These are phyloP conservation scores for Postia placenta DNA, from an alignment of 768 basidiomycete species.

Conservation along the genomic window DNA sequence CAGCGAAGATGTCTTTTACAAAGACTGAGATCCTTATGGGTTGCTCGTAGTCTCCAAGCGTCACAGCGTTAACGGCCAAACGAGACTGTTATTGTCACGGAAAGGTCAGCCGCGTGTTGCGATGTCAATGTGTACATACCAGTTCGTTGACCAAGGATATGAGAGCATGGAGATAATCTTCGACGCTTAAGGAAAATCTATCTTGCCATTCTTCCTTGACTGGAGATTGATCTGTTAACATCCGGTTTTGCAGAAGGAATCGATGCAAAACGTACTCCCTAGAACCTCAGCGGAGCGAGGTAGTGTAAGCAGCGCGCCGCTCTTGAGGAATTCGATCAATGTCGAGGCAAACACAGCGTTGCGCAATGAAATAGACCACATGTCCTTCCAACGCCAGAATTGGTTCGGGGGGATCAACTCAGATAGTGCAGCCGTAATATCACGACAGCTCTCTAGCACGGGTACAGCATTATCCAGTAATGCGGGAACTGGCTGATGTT, in stretches of 20 bases:
- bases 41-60: conserved; percentile 72
- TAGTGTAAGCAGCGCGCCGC: conserved; percentile 53
- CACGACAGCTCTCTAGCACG: conserved; percentile 47
- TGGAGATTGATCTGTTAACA: conserved; percentile 21
- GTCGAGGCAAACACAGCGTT: conserved; percentile 61
- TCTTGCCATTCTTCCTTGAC: conserved; percentile 69
- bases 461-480: conserved; percentile 55
- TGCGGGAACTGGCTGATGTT: conserved; percentile 47
- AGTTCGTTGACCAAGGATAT: conserved; percentile 77
- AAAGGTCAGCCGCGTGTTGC: background rate
- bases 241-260: background rate
- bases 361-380: conserved; percentile 71
- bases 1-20: conserved; percentile 77
- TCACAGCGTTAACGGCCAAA: conserved; percentile 77
- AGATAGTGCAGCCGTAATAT: conserved; percentile 45
- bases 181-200: conserved; percentile 54
- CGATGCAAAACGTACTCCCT: conserved; percentile 49
- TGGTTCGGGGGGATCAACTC: conserved; percentile 60
- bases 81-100: conserved; percentile 53
- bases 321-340: conserved; percentile 58
- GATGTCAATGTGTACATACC: conserved; percentile 36
- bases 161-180: conserved; percentile 79
- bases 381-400: conserved; percentile 81
- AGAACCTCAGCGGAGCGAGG: conserved; percentile 45
- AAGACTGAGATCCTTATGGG: conserved; percentile 73